Base-by-base conservation (phyloP, 352 stramenopile species). In the Phytophthora cactorum region DNA sequence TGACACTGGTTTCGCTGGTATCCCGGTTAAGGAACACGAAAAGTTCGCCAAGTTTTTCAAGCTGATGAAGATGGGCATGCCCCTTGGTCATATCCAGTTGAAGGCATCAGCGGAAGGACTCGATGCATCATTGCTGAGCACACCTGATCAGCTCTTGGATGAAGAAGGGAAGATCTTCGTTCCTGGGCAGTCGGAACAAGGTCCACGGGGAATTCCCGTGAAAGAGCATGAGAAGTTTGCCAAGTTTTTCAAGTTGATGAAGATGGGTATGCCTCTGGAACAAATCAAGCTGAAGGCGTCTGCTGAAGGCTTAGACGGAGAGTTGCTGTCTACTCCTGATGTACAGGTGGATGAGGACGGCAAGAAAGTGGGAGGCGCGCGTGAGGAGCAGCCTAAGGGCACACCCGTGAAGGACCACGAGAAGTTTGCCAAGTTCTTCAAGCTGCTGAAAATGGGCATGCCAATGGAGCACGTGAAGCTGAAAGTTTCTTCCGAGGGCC, bases 41-140 rank as follows among this genome's bases (percentile, higher is more conserved):
- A 90, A 91, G 58, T 98, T 96, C 45, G 71, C 63, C 28, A 98
- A 98, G 70, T 98, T 97, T 67, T 98, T 98, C 67, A 98, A 98
- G 70, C 89, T 99, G 71, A 39, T 96, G 27, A 92, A 92, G 46
- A 93, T 96, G 83, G 88, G 87, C 5, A 93, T 97, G 83, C 88
- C 85, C 6, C 62, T 91, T 22, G 90, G 89, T 36, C 92, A 97
- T 52, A 82, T 98, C 39, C 86, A 98, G 73, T 82, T 97, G 72
- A 97, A 98, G 63, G 78, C 68, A 10, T 79, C 74, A 17, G 74
- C 83, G 0, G 86, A 92, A 63, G 87, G 84, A 14, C 61, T 93
- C 0, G 74, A 92, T 74, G 66, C 47, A 2, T 53, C 59, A 0
- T 52, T 93, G 39, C 70, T 95, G 12, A 85, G 79, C 32, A 88